Evolutionary conservation across 805 yeast species (phyloP), one percentile per base, ranked within the genome.

Genomic region (Candida pini): DNA sequence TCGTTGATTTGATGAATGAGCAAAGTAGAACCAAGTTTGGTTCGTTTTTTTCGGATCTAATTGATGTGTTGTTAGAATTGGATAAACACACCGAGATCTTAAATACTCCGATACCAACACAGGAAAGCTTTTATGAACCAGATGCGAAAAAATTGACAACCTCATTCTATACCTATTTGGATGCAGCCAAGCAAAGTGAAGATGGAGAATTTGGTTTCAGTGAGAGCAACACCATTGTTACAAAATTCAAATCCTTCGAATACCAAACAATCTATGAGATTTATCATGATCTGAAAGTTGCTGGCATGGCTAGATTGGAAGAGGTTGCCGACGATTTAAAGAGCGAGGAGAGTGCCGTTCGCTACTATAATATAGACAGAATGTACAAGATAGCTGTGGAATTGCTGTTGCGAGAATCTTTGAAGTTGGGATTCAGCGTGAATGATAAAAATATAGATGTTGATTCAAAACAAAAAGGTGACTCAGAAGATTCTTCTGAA

Each of bases 271-370:
- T 81, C 6, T 81, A 79, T 47, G 62, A 62, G 28, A 49, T 83
- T 9, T 82, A 66, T 47, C 90, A 83, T 49, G 95, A 84, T 53
- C 51, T 84, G 29, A 78, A 70, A 39, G 57, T 79, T 13, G 73
- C 78, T 0, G 62, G 78, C 24, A 66, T 73, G 9, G 48, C 66
- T n/a, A 22, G 23, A 15, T 17, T 17, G 14, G 25, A 22, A 13
- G 10, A 12, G 5, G 25, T 22, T 22, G 25, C 25, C 10, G 56
- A 64, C 23, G 64, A 81, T 18, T 60, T 66, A 28, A 60, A 66
- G 26, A 62, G 68, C 37, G 66, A 68, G 16, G 62, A 73, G 14
- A 81, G 82, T 1, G 54, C 73, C 2, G 48, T 58, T 4, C 54
- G 56, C 3, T 82, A 83, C 44, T 56, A 58, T 13, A 60, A 68